These are phyloP conservation scores for Cordyceps tenuipes DNA, from an alignment of 2,329 filamentous ascomycete species.

Conservation along the genomic window DNA sequence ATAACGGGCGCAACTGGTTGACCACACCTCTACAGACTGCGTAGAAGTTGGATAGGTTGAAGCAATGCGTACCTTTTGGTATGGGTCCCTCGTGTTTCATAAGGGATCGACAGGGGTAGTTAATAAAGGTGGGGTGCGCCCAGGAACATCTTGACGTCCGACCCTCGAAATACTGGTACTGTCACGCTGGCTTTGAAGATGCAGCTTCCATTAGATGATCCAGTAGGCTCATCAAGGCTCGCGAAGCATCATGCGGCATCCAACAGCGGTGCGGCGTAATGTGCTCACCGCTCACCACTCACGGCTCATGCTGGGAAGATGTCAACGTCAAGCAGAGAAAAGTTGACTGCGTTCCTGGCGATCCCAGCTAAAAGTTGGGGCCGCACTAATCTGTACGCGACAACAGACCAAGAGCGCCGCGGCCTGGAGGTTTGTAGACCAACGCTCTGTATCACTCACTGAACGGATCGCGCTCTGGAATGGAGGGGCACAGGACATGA, in stretches of 20 bases:
- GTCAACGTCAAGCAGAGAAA: background rate
- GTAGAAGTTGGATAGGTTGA: too few relatives aligned
- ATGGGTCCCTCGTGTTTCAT: conserved; percentile 5
- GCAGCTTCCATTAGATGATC: background rate
- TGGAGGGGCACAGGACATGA: background rate
- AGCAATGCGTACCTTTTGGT: background rate
- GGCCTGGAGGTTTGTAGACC: background rate
- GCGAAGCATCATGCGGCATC: too few relatives aligned
- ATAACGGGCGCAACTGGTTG: background rate
- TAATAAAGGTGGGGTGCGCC: background rate
- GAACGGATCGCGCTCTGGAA: background rate
- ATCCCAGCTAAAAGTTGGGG: background rate
- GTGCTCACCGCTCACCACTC: too few relatives aligned
- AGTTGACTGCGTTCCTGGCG: background rate
- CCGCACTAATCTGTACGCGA: background rate
- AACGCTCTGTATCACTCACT: background rate
- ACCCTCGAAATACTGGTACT: too few relatives aligned
- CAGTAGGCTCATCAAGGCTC: background rate
- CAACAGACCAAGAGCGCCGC: background rate
- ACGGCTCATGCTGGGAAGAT: background rate
- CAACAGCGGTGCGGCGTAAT: too few relatives aligned
- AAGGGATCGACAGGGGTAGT: background rate
- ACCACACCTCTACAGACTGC: background rate
- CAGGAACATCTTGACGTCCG: background rate
- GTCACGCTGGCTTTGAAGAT: too few relatives aligned